These are phyloP conservation scores for Lepraria neglecta DNA, from an alignment of 495 filamentous ascomycete genomes.

Conservation along the genomic window DNA sequence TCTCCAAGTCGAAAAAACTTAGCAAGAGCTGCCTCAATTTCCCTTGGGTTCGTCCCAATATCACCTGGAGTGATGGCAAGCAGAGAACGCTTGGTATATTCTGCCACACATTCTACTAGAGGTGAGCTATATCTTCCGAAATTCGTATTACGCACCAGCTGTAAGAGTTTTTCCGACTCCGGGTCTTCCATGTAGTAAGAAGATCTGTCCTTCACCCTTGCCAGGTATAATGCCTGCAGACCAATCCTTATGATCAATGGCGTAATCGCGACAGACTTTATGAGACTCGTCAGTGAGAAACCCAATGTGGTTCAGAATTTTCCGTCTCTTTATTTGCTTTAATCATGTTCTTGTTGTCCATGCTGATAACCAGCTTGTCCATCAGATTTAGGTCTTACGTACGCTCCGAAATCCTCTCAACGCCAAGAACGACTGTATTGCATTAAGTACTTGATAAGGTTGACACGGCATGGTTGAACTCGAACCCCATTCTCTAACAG, in stretches of 20 bases:
- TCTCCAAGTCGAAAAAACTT: conserved; percentile 19
- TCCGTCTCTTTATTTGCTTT: not conserved
- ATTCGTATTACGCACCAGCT: conserved; percentile 16
- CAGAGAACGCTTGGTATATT: too few species aligned
- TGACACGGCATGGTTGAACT: too few species aligned
- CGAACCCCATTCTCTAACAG: too few species aligned
- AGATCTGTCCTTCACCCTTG: conserved; percentile 30
- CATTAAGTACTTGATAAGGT: too few species aligned
- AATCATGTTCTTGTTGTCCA: too few species aligned
- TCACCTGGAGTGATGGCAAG: conserved; percentile 21
- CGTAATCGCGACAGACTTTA: too few species aligned
- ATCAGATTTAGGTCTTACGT: too few species aligned
- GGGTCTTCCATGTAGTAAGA: conserved; percentile 31
- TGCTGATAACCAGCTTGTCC: too few species aligned
- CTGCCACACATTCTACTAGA: too few species aligned
- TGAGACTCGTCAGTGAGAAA: not conserved
- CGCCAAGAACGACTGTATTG: too few species aligned
- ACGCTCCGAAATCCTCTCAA: too few species aligned
- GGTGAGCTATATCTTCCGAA: too few species aligned
- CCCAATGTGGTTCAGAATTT: not conserved
- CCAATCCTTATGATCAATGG: conserved; percentile 10
- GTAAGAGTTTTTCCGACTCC: conserved; percentile 30
- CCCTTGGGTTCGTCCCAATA: not conserved
- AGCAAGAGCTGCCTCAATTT: not conserved
- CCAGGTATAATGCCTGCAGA: conserved; percentile 24